Evolutionary conservation across 805 yeast genomes (phyloP).

Genomic region (Kazachstania bromeliacearum): DNA sequence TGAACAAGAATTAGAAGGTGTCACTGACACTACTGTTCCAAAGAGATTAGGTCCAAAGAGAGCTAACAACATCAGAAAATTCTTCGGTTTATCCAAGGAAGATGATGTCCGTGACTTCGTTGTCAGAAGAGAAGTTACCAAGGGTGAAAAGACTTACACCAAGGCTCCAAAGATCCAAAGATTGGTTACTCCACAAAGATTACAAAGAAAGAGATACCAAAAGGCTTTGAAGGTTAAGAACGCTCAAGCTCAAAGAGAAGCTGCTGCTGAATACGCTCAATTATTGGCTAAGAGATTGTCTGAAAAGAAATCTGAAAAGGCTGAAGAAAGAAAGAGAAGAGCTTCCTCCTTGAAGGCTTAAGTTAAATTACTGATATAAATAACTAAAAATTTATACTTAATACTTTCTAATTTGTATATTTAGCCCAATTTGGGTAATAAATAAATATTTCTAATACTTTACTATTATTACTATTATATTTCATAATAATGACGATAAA

Average conservation of each 20-base stretch:
- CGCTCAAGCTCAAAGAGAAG: constrained; percentile 99
- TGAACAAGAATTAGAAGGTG: constrained; percentile 90
- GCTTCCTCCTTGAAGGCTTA: constrained; percentile 96
- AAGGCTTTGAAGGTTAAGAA: constrained; percentile 87
- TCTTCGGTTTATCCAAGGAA: constrained; percentile 70
- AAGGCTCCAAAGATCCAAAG: constrained; percentile 99
- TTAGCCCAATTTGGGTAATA: constrained; percentile 11
- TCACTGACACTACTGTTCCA: constrained; percentile 90
- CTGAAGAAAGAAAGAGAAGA: constrained; percentile 99
- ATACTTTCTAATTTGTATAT: constrained; percentile 15
- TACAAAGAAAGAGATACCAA: constrained; percentile 98
- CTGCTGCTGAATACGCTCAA: constrained; percentile 99
- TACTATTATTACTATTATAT: no score
- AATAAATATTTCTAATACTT: constrained; percentile 5
- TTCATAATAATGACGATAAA: no score
- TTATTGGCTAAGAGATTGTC: constrained; percentile 95
- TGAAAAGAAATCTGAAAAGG: constrained; percentile 97
- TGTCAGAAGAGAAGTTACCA: constrained; percentile 95
- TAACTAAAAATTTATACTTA: constrained; percentile 7
- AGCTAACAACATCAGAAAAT: constrained; percentile 99
- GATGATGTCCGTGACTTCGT: constrained; percentile 66
- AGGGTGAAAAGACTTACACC: constrained; percentile 97
- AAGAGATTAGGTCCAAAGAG: constrained; percentile 99
- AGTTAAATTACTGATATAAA: constrained; percentile 10
- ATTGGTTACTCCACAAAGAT: constrained; percentile 96